These are phyloP conservation scores for Aspergillus fructus DNA, from an alignment of 2,329 filamentous ascomycete species.

Conservation along the genomic window DNA sequence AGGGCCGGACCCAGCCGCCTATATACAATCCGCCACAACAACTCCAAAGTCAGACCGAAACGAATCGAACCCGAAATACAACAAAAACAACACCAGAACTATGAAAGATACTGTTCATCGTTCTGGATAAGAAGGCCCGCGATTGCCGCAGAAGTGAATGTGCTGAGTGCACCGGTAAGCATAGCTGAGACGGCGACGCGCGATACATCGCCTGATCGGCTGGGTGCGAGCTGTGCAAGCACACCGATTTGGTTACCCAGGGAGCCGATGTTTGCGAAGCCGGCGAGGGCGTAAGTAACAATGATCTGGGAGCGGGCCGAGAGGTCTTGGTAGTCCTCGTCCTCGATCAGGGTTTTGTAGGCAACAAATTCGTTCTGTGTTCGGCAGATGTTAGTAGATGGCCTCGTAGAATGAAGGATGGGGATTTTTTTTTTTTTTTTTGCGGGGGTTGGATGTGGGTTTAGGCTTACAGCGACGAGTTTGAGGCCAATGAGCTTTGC, in stretches of 20 bases:
- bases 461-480: slow-evolving; percentile 64
- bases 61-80: not conserved
- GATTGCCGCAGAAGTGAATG: slow-evolving; percentile 73
- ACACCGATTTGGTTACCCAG: slow-evolving; percentile 89
- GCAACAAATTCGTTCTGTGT: slow-evolving; percentile 74
- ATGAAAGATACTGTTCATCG: slow-evolving; percentile 30
- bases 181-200: slow-evolving; percentile 74
- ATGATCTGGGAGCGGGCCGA: slow-evolving; percentile 70
- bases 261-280: slow-evolving; percentile 81
- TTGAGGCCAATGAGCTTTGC: slow-evolving; percentile 79
- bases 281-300: slow-evolving; percentile 80
- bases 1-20: not conserved
- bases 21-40: not conserved
- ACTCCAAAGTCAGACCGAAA: not conserved
- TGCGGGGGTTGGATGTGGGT: not conserved
- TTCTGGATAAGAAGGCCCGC: slow-evolving; percentile 72
- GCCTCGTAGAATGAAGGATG: not conserved
- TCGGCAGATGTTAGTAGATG: not conserved
- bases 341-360: slow-evolving; percentile 58
- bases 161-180: slow-evolving; percentile 74
- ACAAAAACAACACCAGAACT: too few species aligned
- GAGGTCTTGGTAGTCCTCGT: slow-evolving; percentile 51
- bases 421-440: not conserved
- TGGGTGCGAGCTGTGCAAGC: slow-evolving; percentile 75
- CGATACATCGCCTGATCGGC: slow-evolving; percentile 71